Percentiles rank a stretch among this genome's conserved stretches.
Conservation (phyloP, 228 moss, liverwort and hornwort species). For the Sphagnum magellanicum region DNA sequence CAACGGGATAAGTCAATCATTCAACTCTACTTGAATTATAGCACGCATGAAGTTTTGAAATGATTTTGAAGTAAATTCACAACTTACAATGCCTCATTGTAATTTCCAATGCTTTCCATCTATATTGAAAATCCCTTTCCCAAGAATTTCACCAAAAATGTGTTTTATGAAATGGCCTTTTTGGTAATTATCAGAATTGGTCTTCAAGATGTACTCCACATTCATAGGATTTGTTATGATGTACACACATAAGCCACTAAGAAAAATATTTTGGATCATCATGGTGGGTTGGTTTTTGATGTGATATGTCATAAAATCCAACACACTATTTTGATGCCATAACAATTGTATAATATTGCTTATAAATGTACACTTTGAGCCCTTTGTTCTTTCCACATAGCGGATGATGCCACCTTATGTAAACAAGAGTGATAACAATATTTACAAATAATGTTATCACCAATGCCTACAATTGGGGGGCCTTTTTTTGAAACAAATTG, state of each 20-base stretch:
- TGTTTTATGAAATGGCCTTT: conserved; percentile 12
- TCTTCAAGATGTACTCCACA: conserved; percentile 27
- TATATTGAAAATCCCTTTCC: conserved; percentile 21
- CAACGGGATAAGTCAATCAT: conserved; percentile 12
- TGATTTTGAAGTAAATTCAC: conserved; percentile 18
- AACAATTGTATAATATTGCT: conserved; percentile 2
- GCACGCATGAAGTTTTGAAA: conserved; percentile 11
- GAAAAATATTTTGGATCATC: conserved; percentile 9
- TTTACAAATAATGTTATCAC: not conserved
- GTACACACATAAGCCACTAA: conserved; percentile 1
- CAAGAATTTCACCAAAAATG: conserved; percentile 8
- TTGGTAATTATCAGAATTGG: conserved; percentile 26
- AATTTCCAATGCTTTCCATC: conserved; percentile 22
- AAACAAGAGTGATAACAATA: not conserved
- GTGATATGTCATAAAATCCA: conserved; percentile 8
- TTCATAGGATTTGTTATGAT: conserved; percentile 9
- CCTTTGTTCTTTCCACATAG: conserved; percentile 16
- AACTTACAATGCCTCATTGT: conserved; percentile 18
- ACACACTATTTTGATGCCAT: conserved; percentile 1
- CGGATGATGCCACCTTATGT: conserved; percentile 13
- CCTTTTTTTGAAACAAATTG: too few species aligned
- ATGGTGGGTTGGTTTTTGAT: conserved; percentile 7
- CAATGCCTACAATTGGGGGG: not conserved
- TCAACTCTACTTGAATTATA: conserved; percentile 4
- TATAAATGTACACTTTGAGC: conserved; percentile 7